A percentile compares a stretch with the other conserved stretches of the same genome.
phyloP scores from a whole-genome alignment of 2,329 filamentous ascomycete genomes.

The Chaetomium sp. region DNA sequence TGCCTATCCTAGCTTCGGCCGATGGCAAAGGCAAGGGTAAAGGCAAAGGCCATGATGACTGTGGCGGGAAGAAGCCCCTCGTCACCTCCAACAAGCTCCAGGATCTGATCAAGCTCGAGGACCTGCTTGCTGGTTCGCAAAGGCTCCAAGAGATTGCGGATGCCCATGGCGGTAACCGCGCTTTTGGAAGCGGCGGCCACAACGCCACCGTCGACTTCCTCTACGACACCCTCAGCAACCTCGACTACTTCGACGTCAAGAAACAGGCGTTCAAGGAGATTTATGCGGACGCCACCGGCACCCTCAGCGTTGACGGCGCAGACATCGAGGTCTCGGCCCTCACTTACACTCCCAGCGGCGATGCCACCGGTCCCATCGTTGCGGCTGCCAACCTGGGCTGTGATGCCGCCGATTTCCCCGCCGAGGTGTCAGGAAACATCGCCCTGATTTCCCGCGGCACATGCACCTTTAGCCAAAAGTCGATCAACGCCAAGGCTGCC shows the following conservation, averaged over 20 bases:
- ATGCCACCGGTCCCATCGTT: conserved; percentile 37
- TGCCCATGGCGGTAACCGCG: conserved; percentile 36
- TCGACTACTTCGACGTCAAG: conserved; percentile 37
- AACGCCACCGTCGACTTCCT: conserved; percentile 42
- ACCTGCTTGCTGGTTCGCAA: conserved; percentile 38
- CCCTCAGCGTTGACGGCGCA: conserved; percentile 28
- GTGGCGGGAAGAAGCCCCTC: conserved; percentile 8
- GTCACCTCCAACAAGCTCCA: conserved; percentile 21
- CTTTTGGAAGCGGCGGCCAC: conserved; percentile 39
- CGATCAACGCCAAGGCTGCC: conserved; percentile 47
- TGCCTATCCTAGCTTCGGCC: conserved; percentile 11
- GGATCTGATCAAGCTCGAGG: conserved; percentile 31
- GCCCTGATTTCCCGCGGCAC: conserved; percentile 54
- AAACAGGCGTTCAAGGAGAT: conserved; percentile 40
- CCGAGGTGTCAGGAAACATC: conserved; percentile 45
- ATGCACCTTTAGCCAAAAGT: conserved; percentile 55
- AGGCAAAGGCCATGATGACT: neutral
- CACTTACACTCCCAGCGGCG: conserved; percentile 47
- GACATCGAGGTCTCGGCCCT: conserved; percentile 28
- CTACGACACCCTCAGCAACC: conserved; percentile 33
- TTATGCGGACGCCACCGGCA: conserved; percentile 27
- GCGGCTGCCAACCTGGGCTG: conserved; percentile 49
- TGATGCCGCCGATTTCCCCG: conserved; percentile 44
- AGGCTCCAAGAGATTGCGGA: conserved; percentile 40
- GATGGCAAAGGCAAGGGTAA: neutral